A percentile compares a stretch with the other conserved stretches of the same genome.
These are phyloP conservation scores for Claviceps sorghi DNA, from an alignment of 2,329 filamentous ascomycete species.

Conservation along the genomic window DNA sequence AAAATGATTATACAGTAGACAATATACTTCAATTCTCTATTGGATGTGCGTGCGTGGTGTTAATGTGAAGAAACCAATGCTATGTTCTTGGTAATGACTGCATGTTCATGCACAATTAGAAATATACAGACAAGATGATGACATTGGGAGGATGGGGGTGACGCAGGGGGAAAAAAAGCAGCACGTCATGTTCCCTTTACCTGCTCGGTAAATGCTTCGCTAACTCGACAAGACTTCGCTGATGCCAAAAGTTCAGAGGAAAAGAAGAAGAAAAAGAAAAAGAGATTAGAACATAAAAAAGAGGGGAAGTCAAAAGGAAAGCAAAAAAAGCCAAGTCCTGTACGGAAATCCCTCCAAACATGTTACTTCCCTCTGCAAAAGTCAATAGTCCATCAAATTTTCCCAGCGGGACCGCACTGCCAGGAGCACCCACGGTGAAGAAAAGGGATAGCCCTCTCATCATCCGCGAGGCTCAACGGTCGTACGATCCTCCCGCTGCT, in stretches of 20 bases:
- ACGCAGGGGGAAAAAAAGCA: background rate
- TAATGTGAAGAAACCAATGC: too few species aligned
- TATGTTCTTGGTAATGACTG: too few species aligned
- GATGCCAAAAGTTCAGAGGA: background rate
- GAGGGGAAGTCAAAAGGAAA: background rate
- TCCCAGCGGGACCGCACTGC: slow-evolving; percentile 26
- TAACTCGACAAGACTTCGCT: background rate
- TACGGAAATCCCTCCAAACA: too few species aligned
- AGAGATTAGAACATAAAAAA: background rate
- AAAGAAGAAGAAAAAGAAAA: background rate
- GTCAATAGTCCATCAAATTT: background rate
- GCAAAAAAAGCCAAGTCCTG: background rate
- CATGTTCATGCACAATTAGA: too few species aligned
- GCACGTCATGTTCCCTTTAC: background rate
- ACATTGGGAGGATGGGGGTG: too few species aligned
- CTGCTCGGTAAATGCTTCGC: background rate
- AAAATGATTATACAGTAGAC: too few species aligned
- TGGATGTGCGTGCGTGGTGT: too few species aligned
- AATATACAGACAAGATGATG: too few species aligned
- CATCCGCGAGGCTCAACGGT: slow-evolving; percentile 16
- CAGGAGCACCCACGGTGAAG: slow-evolving; percentile 35
- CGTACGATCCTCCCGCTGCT: slow-evolving; percentile 6
- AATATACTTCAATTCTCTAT: too few species aligned
- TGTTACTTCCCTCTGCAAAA: background rate
- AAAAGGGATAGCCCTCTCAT: slow-evolving; percentile 30